Base-by-base conservation (phyloP, 176 grass and related monocot species). In the Ananas comosus region DNA sequence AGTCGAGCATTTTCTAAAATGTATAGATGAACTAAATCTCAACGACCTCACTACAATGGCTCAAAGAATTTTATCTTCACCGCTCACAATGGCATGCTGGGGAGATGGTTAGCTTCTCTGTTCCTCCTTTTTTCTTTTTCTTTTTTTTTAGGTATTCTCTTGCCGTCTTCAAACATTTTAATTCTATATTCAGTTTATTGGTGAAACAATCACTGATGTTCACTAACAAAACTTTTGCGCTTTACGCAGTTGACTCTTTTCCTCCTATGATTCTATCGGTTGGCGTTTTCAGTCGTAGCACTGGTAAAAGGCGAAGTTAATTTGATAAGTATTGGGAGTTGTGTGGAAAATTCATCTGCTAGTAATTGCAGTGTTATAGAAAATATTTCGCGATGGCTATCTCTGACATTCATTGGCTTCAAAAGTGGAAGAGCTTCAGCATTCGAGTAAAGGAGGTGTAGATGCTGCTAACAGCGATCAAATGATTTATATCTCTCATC, bases 31-130 rank as follows among this genome's bases (percentile, higher is more conserved):
- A 75, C 69, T 96, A 16, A 89, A 83, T 68, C 50, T 84, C 63
- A 51, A 91, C 47, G 86, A 96, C 72, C 64, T 96, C 49, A 89
- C 85, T 65, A 24, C 12, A 18, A 87, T 91, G 73, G 86, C 88
- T 11, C 74, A 82, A 64, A 87, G 76, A 81, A 65, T 96, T 64
- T 68, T 96, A 67, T 82, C 86, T 69, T 89, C 92, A 3, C 70
- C 72, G 14, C 92, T 85, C 11, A 96, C 92, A 29, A 80, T 91
- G 86, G 86, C 84, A 78, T 87, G 83, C 73, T 96, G 70, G 76
- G 92, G 88, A 74, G 76, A 89, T 70, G 86, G 88, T 96, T 80
- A 6, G 79, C 29, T 23, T 53, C 24, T 21, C 10, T 61, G 18
- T 25, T 51, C 9, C 12, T 1, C 3, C 57, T 48, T 58, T 52